Percentiles rank a stretch among this genome's conserved stretches.
These are phyloP conservation scores for Collariella sp. DNA, from an alignment of 495 filamentous ascomycete species.

Conservation along the genomic window DNA sequence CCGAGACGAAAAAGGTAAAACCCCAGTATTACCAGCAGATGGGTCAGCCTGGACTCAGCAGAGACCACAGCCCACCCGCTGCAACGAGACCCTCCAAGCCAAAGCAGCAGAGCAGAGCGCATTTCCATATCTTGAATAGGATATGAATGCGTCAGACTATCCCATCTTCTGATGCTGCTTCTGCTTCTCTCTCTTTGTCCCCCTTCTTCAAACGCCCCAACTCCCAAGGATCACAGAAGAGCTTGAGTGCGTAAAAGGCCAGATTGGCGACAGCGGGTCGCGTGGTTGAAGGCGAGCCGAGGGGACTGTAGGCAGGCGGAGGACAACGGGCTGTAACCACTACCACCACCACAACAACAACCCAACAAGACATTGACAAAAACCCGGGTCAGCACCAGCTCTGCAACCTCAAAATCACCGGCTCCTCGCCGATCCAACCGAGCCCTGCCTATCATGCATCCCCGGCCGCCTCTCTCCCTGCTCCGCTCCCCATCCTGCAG, in stretches of 20 bases:
- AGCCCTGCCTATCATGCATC: conserved; percentile 43
- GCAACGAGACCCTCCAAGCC: too few relatives aligned
- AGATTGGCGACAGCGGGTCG: not conserved
- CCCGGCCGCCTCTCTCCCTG: conserved; percentile 37
- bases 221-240: not conserved
- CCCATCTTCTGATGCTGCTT: not conserved
- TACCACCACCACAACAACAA: not conserved
- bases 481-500: conserved; percentile 57
- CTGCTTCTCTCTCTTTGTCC: too few relatives aligned
- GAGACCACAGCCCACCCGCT: not conserved
- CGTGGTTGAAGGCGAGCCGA: too few relatives aligned
- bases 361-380: not conserved
- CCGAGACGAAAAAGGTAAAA: not conserved
- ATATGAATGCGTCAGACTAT: not conserved
- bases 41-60: too few relatives aligned
- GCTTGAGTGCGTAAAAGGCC: not conserved
- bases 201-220: too few relatives aligned
- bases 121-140: not conserved
- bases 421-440: conserved; percentile 42
- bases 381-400: not conserved
- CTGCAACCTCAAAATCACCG: conserved; percentile 25
- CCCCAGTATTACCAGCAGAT: too few relatives aligned
- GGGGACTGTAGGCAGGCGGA: too few relatives aligned
- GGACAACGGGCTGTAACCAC: too few relatives aligned
- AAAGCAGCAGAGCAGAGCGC: too few relatives aligned